A percentile compares a stretch with the other conserved stretches of the same genome.
Conservation (phyloP, 2,329 filamentous ascomycete genomes). For the Atkinsonella hypoxylon region DNA sequence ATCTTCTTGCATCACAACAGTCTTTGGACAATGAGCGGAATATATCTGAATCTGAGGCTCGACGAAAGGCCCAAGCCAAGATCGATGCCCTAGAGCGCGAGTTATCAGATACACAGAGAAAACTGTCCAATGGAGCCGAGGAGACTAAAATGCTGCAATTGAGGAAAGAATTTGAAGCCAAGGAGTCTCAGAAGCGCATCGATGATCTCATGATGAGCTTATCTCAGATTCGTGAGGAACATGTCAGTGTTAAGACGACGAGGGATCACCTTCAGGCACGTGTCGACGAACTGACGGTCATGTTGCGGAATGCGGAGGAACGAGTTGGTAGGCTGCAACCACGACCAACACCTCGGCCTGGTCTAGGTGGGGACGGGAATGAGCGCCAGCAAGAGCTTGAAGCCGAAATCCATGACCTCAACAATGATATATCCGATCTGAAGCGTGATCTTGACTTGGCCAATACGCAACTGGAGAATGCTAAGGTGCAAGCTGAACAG, state of each 20-base stretch:
- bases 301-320: conserved; percentile 82
- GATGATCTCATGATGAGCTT: conserved; percentile 79
- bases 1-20: conserved; percentile 72
- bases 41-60: conserved; percentile 66
- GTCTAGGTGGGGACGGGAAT: conserved; percentile 27
- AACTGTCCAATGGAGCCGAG: conserved; percentile 70
- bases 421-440: conserved; percentile 72
- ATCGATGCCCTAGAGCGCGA: conserved; percentile 73
- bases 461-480: conserved; percentile 67
- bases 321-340: conserved; percentile 71
- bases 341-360: conserved; percentile 54
- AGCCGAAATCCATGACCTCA: conserved; percentile 65
- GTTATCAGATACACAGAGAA: conserved; percentile 65
- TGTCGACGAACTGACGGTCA: conserved; percentile 79
- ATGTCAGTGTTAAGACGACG: conserved; percentile 74
- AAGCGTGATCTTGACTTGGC: conserved; percentile 78
- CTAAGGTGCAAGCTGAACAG: conserved; percentile 70
- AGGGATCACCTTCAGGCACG: conserved; percentile 80
- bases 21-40: conserved; percentile 87
- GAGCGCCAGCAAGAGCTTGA: conserved; percentile 38
- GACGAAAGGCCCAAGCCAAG: conserved; percentile 66
- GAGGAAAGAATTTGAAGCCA: conserved; percentile 80
- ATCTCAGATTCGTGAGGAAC: conserved; percentile 71
- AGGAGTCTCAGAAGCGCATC: conserved; percentile 80
- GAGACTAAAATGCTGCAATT: conserved; percentile 72